phyloP scores from a whole-genome alignment of 768 basidiomycete species.

The Tricholomella constricta region DNA sequence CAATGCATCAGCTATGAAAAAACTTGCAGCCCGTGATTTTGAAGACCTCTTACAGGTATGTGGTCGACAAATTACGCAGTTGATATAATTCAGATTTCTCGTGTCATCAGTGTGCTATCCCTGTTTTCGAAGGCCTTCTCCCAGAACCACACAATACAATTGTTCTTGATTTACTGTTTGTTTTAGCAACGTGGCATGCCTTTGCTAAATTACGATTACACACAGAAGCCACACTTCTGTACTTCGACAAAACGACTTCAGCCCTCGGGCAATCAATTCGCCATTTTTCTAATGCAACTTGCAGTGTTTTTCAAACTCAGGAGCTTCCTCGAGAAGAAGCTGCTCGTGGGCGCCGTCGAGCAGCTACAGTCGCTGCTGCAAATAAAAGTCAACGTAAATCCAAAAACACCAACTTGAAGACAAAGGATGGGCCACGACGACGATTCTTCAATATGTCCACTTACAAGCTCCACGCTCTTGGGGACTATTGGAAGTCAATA shows the following conservation, averaged over 20 bases:
- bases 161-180: conserved; percentile 7
- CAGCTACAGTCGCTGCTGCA: background rate
- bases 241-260: background rate
- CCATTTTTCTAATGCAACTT: conserved; percentile 1
- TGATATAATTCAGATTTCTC: background rate
- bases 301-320: background rate
- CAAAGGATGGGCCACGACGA: background rate
- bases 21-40: conserved; percentile 26
- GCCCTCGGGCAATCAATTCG: background rate
- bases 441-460: conserved; percentile 3
- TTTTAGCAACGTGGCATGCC: conserved; percentile 8
- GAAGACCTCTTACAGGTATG: conserved; percentile 31
- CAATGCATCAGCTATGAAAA: conserved; percentile 22
- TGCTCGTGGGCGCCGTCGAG: background rate
- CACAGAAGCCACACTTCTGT: conserved; percentile 6
- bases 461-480: conserved; percentile 14
- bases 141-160: conserved; percentile 4
- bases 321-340: conserved; percentile 12
- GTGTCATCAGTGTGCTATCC: background rate
- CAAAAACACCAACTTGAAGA: background rate
- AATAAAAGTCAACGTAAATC: background rate
- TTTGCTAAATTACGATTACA: conserved; percentile 13
- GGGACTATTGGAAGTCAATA: conserved; percentile 13
- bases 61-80: background rate
- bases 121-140: conserved; percentile 12